phyloP scores from a whole-genome alignment of 1,139 yeast genomes.

The Wickerhamomyces sp. region DNA sequence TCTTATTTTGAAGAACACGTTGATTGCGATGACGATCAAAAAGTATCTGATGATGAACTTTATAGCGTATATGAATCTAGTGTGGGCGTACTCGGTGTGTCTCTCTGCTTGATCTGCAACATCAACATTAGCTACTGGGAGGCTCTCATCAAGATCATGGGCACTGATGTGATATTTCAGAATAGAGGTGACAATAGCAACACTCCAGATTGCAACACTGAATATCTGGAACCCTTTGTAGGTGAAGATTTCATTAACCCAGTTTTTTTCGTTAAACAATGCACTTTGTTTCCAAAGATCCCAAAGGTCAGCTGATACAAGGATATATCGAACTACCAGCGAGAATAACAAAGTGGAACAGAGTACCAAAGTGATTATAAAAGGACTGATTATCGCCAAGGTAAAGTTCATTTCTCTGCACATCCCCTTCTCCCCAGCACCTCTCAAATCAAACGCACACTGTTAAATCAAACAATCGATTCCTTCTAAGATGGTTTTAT shows the following conservation, averaged over 20 bases:
- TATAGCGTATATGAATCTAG: no score
- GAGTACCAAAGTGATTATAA: neutral
- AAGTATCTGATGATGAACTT: neutral
- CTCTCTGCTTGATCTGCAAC: no score
- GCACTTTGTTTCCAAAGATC: neutral
- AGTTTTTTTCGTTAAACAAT: neutral
- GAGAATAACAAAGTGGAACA: neutral
- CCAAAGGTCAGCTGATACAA: neutral
- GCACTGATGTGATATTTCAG: neutral
- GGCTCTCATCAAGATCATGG: neutral
- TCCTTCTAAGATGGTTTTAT: no score
- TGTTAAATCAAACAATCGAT: no score
- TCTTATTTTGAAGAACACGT: slow-evolving; percentile 68
- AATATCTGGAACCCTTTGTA: neutral
- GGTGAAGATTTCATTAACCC: neutral
- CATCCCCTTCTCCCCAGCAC: no score
- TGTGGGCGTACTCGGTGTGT: no score
- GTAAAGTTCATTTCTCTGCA: no score
- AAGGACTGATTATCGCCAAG: no score
- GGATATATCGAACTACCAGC: neutral
- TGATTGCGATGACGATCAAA: slow-evolving; percentile 25
- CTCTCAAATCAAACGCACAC: no score
- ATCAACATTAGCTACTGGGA: neutral
- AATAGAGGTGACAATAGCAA: neutral
- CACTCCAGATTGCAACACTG: neutral